A percentile compares a stretch with the other conserved stretches of the same genome.
phyloP scores from a whole-genome alignment of 148 eudicot species.

The Rhododendron ovatum region DNA sequence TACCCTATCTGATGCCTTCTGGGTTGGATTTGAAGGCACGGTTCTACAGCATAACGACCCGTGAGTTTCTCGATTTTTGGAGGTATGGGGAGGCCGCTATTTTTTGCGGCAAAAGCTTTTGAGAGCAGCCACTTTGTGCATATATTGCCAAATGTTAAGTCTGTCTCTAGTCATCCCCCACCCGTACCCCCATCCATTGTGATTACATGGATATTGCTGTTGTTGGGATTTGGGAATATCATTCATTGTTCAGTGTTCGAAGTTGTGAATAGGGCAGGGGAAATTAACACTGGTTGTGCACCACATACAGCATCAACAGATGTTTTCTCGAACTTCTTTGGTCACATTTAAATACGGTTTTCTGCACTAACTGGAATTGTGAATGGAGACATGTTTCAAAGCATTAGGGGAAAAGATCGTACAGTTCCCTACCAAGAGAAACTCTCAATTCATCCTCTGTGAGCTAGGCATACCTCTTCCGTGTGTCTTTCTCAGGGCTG shows the following conservation, averaged over 20 bases:
- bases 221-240: background rate
- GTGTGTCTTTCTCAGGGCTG: background rate
- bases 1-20: background rate
- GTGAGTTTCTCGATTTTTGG: background rate
- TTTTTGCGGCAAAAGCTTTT: background rate
- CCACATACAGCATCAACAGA: background rate
- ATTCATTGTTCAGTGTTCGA: background rate
- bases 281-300: background rate
- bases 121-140: background rate
- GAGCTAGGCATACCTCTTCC: background rate
- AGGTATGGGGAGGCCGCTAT: background rate
- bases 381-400: background rate
- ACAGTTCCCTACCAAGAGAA: background rate
- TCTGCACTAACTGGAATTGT: background rate
- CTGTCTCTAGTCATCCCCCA: background rate
- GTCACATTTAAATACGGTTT: background rate
- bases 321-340: background rate
- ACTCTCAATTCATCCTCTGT: background rate
- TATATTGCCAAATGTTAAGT: background rate
- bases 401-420: background rate
- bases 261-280: conserved; percentile 2
- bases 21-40: background rate
- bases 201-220: background rate
- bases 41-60: background rate
- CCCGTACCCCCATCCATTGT: background rate